Conservation (phyloP, 495 filamentous ascomycete species). For the Mytilinidion resinicola region DNA sequence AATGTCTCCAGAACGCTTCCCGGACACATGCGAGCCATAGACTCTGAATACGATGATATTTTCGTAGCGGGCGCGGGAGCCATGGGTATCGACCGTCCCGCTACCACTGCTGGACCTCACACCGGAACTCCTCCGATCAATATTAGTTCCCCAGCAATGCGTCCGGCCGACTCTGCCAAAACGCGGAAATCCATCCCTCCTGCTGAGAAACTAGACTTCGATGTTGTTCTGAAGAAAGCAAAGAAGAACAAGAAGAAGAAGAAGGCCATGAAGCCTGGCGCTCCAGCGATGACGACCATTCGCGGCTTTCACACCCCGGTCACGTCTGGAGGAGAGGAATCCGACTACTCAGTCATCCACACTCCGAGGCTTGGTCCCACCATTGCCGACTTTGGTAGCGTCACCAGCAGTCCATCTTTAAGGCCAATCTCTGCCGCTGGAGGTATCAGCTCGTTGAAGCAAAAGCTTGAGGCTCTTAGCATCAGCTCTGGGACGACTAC, state of each 20-base stretch:
- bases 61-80: constrained; percentile 2
- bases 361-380: constrained; percentile 39
- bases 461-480: constrained; percentile 65
- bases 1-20: background rate
- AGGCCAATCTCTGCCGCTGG: constrained; percentile 53
- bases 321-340: constrained; percentile 80
- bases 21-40: background rate
- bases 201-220: constrained; percentile 33
- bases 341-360: constrained; percentile 56
- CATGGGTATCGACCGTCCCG: constrained; percentile 17
- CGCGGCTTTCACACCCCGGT: constrained; percentile 78
- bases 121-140: constrained; percentile 22
- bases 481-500: constrained; percentile 29
- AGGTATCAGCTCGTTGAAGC: constrained; percentile 72
- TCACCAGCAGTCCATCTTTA: constrained; percentile 49
- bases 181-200: constrained; percentile 1
- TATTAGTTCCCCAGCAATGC: constrained; percentile 18
- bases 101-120: background rate
- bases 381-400: constrained; percentile 30
- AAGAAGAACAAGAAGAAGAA: constrained; percentile 47
- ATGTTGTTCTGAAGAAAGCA: constrained; percentile 30
- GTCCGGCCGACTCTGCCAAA: constrained; percentile 10
- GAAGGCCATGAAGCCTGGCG: constrained; percentile 39
- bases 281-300: constrained; percentile 64
- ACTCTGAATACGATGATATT: background rate